phyloP scores from a whole-genome alignment of 768 basidiomycete species.

The Mycena crocata region DNA sequence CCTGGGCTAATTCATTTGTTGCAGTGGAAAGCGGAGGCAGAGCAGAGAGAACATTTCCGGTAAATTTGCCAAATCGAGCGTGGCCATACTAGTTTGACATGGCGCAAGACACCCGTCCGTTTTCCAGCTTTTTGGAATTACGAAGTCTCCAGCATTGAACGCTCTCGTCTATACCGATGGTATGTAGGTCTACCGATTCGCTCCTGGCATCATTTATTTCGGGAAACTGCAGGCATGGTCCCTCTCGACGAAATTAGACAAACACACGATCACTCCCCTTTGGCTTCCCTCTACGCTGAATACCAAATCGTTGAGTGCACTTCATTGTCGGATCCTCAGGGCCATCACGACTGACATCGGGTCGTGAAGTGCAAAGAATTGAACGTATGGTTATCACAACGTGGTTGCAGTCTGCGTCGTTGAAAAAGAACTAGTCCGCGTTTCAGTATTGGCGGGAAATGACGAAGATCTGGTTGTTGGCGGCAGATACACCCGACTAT shows the following conservation, averaged over 20 bases:
- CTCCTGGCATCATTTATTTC: too few relatives aligned
- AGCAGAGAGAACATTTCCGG: slow-evolving; percentile 17
- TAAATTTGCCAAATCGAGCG: not conserved
- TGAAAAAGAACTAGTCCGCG: not conserved
- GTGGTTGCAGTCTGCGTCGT: too few relatives aligned
- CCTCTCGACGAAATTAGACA: not conserved
- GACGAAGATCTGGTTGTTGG: slow-evolving; percentile 3
- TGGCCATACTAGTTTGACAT: not conserved
- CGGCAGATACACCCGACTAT: slow-evolving; percentile 2
- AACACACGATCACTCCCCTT: not conserved
- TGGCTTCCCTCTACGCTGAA: not conserved
- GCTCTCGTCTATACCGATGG: not conserved
- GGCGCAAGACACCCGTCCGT: not conserved
- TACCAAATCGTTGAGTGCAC: not conserved
- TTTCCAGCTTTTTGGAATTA: not conserved
- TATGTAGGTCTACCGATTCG: too few relatives aligned
- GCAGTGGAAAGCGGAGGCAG: not conserved
- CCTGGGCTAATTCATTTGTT: not conserved
- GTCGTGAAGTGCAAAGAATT: too few relatives aligned
- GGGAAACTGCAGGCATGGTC: not conserved
- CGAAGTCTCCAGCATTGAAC: not conserved
- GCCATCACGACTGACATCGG: too few relatives aligned
- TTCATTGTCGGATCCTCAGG: too few relatives aligned
- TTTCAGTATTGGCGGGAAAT: slow-evolving; percentile 9
- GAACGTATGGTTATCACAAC: too few relatives aligned